phyloP scores from a whole-genome alignment of 108 stramenopile genomes.

The Pelagomonas calceolata region DNA sequence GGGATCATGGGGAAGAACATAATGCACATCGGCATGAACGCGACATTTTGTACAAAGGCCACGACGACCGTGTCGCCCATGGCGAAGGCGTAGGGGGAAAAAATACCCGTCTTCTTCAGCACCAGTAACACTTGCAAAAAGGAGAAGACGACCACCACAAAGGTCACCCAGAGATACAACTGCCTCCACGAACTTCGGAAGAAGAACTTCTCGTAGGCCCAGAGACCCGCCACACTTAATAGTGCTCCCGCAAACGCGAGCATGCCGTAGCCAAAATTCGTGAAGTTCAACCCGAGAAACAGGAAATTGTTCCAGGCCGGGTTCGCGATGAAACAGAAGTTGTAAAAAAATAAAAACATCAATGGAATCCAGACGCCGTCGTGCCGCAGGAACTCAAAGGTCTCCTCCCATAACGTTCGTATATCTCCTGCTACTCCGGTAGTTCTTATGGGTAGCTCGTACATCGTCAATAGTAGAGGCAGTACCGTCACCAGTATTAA shows the following conservation, averaged over 20 bases:
- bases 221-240: conserved; percentile 39
- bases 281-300: conserved; percentile 25
- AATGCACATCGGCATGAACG: conserved; percentile 42
- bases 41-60: neutral
- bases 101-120: neutral
- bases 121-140: conserved; percentile 35
- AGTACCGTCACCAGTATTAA: neutral
- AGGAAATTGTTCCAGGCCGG: conserved; percentile 41
- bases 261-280: conserved; percentile 23
- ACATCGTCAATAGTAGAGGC: conserved; percentile 18
- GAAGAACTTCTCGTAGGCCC: conserved; percentile 42
- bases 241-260: conserved; percentile 25
- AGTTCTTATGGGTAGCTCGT: neutral
- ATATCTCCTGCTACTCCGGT: neutral
- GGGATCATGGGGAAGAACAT: conserved; percentile 48
- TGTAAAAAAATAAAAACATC: conserved; percentile 44
- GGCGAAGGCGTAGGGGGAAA: conserved; percentile 13
- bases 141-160: conserved; percentile 26
- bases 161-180: conserved; percentile 27
- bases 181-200: conserved; percentile 32
- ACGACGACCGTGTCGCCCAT: neutral
- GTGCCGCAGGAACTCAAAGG: neutral
- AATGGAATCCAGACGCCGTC: conserved; percentile 40
- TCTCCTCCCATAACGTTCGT: neutral
- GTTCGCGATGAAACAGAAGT: conserved; percentile 39